Conservation (phyloP, 2,329 filamentous ascomycete species). For the Metarhizium brunneum region DNA sequence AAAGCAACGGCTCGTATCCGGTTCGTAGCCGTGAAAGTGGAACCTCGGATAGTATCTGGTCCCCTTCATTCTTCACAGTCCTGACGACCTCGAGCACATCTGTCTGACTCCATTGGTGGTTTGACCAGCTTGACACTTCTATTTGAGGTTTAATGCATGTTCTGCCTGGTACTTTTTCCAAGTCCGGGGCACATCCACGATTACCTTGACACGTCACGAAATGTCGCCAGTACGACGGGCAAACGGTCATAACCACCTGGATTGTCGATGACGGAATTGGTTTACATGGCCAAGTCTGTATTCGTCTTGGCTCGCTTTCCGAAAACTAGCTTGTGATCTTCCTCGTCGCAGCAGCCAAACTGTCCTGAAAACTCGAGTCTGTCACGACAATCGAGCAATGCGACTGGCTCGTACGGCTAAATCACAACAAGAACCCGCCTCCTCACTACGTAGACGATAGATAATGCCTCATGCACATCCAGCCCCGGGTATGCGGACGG, state of each 20-base stretch:
- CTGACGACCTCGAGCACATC: background rate
- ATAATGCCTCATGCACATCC: background rate
- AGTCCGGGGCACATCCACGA: background rate
- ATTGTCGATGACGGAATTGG: background rate
- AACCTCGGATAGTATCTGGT: background rate
- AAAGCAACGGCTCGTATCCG: background rate
- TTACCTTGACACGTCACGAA: background rate
- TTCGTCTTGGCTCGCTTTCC: background rate
- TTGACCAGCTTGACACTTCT: background rate
- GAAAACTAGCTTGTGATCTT: background rate
- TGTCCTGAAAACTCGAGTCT: background rate
- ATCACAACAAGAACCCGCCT: background rate
- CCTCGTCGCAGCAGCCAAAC: background rate
- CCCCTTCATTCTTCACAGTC: background rate
- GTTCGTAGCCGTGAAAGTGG: background rate
- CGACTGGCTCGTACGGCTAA: background rate
- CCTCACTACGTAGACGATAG: background rate
- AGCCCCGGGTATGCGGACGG: background rate
- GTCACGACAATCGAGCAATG: background rate
- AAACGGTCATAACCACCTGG: background rate
- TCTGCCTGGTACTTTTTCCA: background rate
- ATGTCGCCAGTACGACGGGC: background rate
- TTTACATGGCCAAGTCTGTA: background rate
- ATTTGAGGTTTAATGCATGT: background rate
- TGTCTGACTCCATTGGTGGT: background rate